Evolutionary conservation across 1,284 basidiomycete species (phyloP), one percentile per base, ranked within the genome.

Genomic region (Tilletia setariae): DNA sequence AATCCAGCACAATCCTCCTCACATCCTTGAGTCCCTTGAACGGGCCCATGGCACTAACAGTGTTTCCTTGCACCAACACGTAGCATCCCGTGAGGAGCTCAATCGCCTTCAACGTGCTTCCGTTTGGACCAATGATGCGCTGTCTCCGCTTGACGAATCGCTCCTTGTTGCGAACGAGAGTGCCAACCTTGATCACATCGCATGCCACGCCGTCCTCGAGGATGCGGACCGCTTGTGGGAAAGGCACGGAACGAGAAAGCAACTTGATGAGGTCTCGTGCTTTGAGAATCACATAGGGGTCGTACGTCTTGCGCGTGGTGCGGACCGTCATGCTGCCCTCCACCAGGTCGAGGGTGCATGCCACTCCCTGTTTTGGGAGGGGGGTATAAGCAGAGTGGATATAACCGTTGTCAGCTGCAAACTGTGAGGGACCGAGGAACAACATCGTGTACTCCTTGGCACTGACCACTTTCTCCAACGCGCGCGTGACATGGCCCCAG

Each of bases 181-280:
- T 94, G 19, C 94, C 94, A 72, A 98, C 96, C 85, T 98, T 98
- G 83, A 99, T 97, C 72, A 98, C 94, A 83, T 99, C 95, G 83
- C 93, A 96, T 1, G 93, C 92, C 40, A 92, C 87, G 64, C 88
- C 88, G 82, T 99, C 95, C 71, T 96, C 90, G 65, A 99, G 84
- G 64, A 98, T 90, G 83, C 94, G 94, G 66, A 92, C 88, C 0
- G 94, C 94, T 84, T 98, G 91, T 28, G 85, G 84, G 49, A 87
- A 85, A 0, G 91, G 88, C 13, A 98, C 95, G 64, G 92, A 92
- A 78, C 95, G 89, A 42, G 94, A 93, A 19, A 99, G 87, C 1
- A 99, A 87, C 83, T 98, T 98, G 80, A 98, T 89, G 86, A 98
- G 86, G 83, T 99, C 95, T 63, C 95, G 88, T 7, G 93, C 94